These are phyloP conservation scores for Mucor sp. DNA, from an alignment of 371 early-diverging fungal genomes.

Conservation along the genomic window DNA sequence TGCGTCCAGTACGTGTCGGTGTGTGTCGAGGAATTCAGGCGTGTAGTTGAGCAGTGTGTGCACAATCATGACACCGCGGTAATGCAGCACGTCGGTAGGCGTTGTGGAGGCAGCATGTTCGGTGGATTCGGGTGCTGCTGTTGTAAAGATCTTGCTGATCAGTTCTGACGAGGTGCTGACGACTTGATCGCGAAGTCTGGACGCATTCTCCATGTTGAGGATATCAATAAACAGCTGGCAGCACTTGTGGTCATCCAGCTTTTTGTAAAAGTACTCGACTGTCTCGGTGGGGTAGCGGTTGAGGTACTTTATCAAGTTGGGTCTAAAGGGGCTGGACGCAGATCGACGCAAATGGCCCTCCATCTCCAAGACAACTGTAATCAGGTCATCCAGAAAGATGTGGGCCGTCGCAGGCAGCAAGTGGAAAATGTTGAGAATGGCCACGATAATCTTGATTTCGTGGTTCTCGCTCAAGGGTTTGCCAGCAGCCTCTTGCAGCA, in stretches of 20 bases:
- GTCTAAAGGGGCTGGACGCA: slow-evolving; percentile 91
- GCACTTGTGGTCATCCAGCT: slow-evolving; percentile 56
- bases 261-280: slow-evolving; percentile 83
- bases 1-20: slow-evolving; percentile 51
- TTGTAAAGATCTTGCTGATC: slow-evolving; percentile 60
- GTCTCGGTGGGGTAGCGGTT: slow-evolving; percentile 88
- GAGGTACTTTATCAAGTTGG: slow-evolving; percentile 87
- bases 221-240: slow-evolving; percentile 76
- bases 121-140: slow-evolving; percentile 23
- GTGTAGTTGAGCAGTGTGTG: slow-evolving; percentile 58
- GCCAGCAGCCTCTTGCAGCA: slow-evolving; percentile 79
- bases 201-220: slow-evolving; percentile 63
- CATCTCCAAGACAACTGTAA: slow-evolving; percentile 82
- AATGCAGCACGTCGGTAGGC: slow-evolving; percentile 29
- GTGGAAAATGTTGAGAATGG: slow-evolving; percentile 92
- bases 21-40: slow-evolving; percentile 62
- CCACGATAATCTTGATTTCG: slow-evolving; percentile 91
- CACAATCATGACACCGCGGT: slow-evolving; percentile 69
- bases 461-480: slow-evolving; percentile 86
- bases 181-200: slow-evolving; percentile 72
- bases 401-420: slow-evolving; percentile 91
- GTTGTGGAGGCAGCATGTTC: slow-evolving; percentile 9
- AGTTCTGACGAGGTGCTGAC: slow-evolving; percentile 61
- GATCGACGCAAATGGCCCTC: slow-evolving; percentile 82
- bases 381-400: slow-evolving; percentile 89